Conservation (phyloP, 1,284 basidiomycete species). For the Kwoniella shivajii region DNA sequence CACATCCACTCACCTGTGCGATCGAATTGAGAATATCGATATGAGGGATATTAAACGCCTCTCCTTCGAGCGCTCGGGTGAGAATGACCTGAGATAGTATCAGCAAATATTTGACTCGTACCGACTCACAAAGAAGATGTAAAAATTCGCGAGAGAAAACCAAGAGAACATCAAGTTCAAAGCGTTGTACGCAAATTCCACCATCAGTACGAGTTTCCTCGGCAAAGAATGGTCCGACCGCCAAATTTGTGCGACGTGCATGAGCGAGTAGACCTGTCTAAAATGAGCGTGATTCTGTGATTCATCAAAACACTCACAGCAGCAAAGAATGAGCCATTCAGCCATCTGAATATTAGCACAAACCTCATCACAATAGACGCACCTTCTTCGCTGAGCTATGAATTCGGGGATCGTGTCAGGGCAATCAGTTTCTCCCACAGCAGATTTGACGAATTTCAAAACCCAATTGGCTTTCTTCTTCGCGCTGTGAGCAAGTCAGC, state of each 20-base stretch:
- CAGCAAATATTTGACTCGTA: background rate
- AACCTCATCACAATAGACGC: conserved; percentile 61
- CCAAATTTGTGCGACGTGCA: conserved; percentile 79
- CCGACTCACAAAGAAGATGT: conserved; percentile 84
- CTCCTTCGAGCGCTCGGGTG: conserved; percentile 81
- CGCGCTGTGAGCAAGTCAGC: conserved; percentile 55
- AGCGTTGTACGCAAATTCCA: conserved; percentile 84
- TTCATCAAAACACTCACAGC: conserved; percentile 54
- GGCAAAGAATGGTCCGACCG: conserved; percentile 78
- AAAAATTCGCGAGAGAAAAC: conserved; percentile 91
- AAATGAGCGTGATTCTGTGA: conserved; percentile 27
- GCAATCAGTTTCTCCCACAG: conserved; percentile 95
- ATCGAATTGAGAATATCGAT: conserved; percentile 79
- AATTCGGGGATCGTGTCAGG: conserved; percentile 93
- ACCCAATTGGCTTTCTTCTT: conserved; percentile 90
- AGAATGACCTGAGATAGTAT: conserved; percentile 66
- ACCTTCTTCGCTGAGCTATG: conserved; percentile 69
- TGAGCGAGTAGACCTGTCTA: conserved; percentile 49
- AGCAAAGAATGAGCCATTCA: conserved; percentile 88
- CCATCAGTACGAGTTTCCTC: conserved; percentile 72
- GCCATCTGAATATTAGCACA: conserved; percentile 42
- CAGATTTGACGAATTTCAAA: conserved; percentile 92
- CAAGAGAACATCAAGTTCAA: conserved; percentile 89
- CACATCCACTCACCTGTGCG: conserved; percentile 62
- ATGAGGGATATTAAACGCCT: conserved; percentile 66